A percentile compares a stretch with the other conserved stretches of the same genome.
Conservation (phyloP, 805 yeast genomes). For the Nakazawaea ishiwadae region DNA sequence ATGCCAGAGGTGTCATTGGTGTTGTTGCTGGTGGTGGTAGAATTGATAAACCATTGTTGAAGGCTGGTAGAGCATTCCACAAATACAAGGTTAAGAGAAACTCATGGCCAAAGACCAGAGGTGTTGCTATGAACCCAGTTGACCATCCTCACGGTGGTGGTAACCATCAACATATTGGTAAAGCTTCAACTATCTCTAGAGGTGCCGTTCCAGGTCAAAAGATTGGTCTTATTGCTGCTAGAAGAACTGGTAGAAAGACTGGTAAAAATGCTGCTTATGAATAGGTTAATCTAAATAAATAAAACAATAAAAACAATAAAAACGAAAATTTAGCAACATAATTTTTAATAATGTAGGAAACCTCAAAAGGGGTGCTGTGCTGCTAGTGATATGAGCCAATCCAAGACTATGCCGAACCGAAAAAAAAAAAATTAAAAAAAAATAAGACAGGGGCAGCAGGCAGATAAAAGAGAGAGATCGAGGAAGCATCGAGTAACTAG, state of each 20-base stretch:
- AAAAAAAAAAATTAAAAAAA: no score
- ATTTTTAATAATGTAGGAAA: no score
- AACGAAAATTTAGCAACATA: not conserved
- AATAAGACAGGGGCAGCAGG: no score
- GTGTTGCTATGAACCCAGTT: conserved; percentile 99
- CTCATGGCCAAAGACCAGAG: conserved; percentile 99
- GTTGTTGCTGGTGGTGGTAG: conserved; percentile 99
- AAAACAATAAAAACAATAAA: not conserved
- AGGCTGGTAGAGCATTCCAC: conserved; percentile 99
- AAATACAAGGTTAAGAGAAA: conserved; percentile 99
- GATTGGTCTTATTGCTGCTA: conserved; percentile 99
- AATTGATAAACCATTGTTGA: conserved; percentile 98
- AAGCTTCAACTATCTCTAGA: conserved; percentile 98
- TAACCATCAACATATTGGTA: conserved; percentile 99
- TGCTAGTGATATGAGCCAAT: no score
- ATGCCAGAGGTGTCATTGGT: conserved; percentile 99
- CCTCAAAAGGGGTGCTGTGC: no score
- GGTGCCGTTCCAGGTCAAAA: conserved; percentile 99
- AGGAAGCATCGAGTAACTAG: no score
- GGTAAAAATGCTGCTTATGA: conserved; percentile 13
- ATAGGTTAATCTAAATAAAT: conserved; percentile 1
- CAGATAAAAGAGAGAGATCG: no score
- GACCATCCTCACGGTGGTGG: conserved; percentile 99
- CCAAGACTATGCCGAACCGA: no score
- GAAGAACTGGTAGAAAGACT: conserved; percentile 84